phyloP scores from a whole-genome alignment of 2,329 filamentous ascomycete species.

The Aspergillus texensis region DNA sequence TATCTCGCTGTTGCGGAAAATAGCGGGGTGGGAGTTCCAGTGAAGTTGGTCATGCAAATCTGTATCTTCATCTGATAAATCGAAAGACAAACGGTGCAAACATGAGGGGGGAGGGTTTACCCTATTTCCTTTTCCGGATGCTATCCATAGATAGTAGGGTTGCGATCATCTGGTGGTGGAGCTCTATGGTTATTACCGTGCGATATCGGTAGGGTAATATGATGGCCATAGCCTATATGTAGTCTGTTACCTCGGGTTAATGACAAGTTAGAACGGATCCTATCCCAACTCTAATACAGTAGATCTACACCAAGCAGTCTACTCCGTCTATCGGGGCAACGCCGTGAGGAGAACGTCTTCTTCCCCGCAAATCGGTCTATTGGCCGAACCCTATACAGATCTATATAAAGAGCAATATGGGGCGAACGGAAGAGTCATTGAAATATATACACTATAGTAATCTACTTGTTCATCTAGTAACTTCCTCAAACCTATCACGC shows the following conservation, averaged over 20 bases:
- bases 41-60: background rate
- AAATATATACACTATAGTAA: background rate
- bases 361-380: conserved; percentile 31
- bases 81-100: conserved; percentile 18
- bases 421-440: background rate
- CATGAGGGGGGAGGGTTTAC: conserved; percentile 17
- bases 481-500: background rate
- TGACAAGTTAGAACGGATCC: background rate
- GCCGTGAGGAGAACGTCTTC: conserved; percentile 3
- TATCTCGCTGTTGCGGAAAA: background rate
- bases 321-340: background rate
- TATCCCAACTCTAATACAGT: background rate
- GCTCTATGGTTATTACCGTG: background rate
- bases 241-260: background rate
- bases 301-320: background rate
- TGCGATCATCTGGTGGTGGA: background rate
- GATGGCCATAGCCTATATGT: background rate
- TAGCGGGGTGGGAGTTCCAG: background rate
- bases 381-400: conserved; percentile 21
- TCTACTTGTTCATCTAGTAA: background rate
- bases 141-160: background rate
- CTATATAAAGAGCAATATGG: background rate
- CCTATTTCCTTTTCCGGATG: conserved; percentile 15
- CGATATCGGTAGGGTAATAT: background rate
- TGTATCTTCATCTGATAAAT: background rate